A percentile compares a stretch with the other conserved stretches of the same genome.
Evolutionary conservation across 2,329 filamentous ascomycete genomes (phyloP).

Genomic region (Sphaerulina vaccinii): DNA sequence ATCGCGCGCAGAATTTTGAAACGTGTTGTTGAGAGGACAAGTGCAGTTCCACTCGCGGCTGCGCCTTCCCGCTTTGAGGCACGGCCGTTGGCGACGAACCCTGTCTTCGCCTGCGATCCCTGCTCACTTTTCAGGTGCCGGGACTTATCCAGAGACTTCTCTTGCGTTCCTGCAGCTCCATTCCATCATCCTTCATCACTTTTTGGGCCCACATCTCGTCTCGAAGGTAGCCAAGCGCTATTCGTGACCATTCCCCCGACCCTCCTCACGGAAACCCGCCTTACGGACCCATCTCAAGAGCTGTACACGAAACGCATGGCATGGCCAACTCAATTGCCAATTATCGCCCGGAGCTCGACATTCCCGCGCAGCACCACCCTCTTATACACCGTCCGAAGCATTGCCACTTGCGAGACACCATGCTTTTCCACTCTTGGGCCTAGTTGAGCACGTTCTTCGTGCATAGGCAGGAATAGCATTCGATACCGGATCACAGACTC

Average conservation of each 20-base stretch:
- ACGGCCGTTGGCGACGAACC: background rate
- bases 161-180: constrained; percentile 6
- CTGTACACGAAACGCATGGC: background rate
- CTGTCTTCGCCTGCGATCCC: no score
- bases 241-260: background rate
- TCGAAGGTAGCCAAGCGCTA: background rate
- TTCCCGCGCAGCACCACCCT: no score
- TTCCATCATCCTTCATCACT: constrained; percentile 10
- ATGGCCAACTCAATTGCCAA: background rate
- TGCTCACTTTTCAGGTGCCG: background rate
- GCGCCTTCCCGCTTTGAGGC: constrained; percentile 10
- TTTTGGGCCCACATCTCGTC: background rate
- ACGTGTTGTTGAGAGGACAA: constrained; percentile 13
- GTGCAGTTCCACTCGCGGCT: constrained; percentile 19
- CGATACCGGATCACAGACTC: no score
- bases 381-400: background rate
- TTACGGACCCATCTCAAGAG: background rate
- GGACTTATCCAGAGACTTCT: background rate
- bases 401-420: background rate
- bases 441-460: background rate
- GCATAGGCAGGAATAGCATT: background rate
- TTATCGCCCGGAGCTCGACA: background rate
- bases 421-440: background rate
- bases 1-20: constrained; percentile 2
- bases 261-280: background rate